These are phyloP conservation scores for Immersiporthe knoxdaviesiana DNA, from an alignment of 2,329 filamentous ascomycete genomes.

Conservation along the genomic window DNA sequence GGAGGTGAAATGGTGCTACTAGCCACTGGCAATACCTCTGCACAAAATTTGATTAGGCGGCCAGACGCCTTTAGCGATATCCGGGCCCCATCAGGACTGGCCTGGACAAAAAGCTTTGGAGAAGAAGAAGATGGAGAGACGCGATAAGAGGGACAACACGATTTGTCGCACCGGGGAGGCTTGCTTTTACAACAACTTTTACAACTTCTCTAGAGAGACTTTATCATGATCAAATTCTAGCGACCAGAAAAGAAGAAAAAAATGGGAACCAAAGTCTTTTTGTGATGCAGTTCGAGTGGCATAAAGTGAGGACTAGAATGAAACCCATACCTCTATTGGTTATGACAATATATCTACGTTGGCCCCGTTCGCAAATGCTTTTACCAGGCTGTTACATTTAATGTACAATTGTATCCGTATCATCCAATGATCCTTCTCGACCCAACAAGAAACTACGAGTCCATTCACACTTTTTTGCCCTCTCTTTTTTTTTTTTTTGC, in stretches of 20 bases:
- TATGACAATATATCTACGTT: constrained; percentile 1
- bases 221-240: not conserved
- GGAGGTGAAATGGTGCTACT: constrained; percentile 18
- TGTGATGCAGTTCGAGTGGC: not conserved
- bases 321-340: not conserved
- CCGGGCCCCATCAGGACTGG: constrained; percentile 6
- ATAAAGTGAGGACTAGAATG: not conserved
- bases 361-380: not conserved
- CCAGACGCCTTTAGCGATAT: not conserved
- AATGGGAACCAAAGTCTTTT: not conserved
- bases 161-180: constrained; percentile 17
- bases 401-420: constrained; percentile 9
- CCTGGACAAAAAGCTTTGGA: constrained; percentile 19
- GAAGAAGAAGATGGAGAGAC: constrained; percentile 14
- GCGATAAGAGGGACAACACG: constrained; percentile 15
- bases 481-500: not conserved
- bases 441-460: not conserved
- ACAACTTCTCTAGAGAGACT: constrained; percentile 9
- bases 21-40: constrained; percentile 22
- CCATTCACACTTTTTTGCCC: not conserved
- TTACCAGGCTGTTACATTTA: not conserved
- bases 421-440: not conserved
- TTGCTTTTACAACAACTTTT: constrained; percentile 18
- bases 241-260: not conserved
- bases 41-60: constrained; percentile 15